Conservation (phyloP, 208 protist genomes). For the Dictyostelium gargantuum region DNA sequence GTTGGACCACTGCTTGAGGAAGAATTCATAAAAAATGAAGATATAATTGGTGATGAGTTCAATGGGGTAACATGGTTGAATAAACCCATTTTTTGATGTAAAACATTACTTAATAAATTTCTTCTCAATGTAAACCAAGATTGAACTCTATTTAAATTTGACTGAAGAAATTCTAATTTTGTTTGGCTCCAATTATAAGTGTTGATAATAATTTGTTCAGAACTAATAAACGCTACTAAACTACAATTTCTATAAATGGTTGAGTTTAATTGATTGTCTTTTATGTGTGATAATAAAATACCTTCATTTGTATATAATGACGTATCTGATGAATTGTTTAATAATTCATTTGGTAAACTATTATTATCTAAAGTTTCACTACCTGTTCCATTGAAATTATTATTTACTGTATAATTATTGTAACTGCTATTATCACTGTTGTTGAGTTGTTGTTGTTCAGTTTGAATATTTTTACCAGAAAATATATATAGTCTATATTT, state of each 20-base stretch:
- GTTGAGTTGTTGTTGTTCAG: background rate
- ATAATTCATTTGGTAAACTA: background rate
- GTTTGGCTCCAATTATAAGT: slow-evolving; percentile 68
- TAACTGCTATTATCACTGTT: background rate
- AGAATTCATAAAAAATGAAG: background rate
- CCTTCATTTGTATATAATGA: background rate
- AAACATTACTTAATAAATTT: slow-evolving; percentile 54
- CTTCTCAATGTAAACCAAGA: slow-evolving; percentile 38
- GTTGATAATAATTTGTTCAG: background rate
- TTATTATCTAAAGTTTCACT: background rate
- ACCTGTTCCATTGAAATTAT: background rate
- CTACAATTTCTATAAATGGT: slow-evolving; percentile 4
- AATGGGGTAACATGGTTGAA: slow-evolving; percentile 66
- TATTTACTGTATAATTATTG: background rate
- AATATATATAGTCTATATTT: slow-evolving; percentile 22
- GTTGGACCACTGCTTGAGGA: background rate
- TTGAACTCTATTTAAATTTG: slow-evolving; percentile 12
- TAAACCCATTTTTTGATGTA: slow-evolving; percentile 75
- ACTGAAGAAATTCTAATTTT: slow-evolving; percentile 54
- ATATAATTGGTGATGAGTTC: background rate
- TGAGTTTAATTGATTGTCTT: slow-evolving; percentile 16
- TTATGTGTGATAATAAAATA: slow-evolving; percentile 36
- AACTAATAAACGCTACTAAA: slow-evolving; percentile 19
- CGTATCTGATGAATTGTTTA: background rate
- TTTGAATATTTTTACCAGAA: background rate